Base-by-base conservation (phyloP, 768 basidiomycete genomes). In the Auricularia heimuer region DNA sequence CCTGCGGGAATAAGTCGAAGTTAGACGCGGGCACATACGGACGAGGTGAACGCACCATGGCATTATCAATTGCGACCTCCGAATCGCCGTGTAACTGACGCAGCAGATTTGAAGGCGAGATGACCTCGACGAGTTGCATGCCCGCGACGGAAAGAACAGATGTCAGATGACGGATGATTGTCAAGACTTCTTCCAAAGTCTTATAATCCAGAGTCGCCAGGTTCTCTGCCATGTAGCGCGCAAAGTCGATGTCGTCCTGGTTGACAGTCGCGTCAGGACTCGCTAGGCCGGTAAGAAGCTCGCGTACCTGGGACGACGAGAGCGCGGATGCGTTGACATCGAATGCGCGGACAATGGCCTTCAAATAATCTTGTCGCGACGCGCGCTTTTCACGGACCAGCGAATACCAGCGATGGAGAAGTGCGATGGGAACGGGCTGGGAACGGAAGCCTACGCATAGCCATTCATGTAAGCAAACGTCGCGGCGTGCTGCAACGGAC, bases 151-250 rank as follows among this genome's bases (percentile, higher is more conserved):
- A 94, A 58, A 92, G 80, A 29, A 89, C 81, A 18, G 82, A 77
- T 8, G 91, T 93, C 64, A 95, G 80, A 64, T 83, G 82, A 66
- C 89, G 90, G 71, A 97, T 84, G 29, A 98, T 87, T 3, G 89
- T 86, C 63, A 98, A 77, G 3, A 89, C 87, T 75, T 98, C 97
- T 74, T 99, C 97, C 70, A 90, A 88, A 0, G 92, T 92, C 78
- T 94, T 98, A 80, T 95, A 98, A 39, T 98, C 94, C 66, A 99
- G 85, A 0, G 88, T 79, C 0, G 94, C 83, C 65, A 98, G 88
- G 71, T 98, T 98, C 73, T 98, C 97, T 0, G 92, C 88, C 85
- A 98, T 90, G 76, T 94, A 99, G 64, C 94, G 87, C 3, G 82
- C 82, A 72, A 98, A 93, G 61, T 89, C 85, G 63, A 95, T 80